phyloP scores from a whole-genome alignment of 768 basidiomycete species.

The Macrocybe gigantea region DNA sequence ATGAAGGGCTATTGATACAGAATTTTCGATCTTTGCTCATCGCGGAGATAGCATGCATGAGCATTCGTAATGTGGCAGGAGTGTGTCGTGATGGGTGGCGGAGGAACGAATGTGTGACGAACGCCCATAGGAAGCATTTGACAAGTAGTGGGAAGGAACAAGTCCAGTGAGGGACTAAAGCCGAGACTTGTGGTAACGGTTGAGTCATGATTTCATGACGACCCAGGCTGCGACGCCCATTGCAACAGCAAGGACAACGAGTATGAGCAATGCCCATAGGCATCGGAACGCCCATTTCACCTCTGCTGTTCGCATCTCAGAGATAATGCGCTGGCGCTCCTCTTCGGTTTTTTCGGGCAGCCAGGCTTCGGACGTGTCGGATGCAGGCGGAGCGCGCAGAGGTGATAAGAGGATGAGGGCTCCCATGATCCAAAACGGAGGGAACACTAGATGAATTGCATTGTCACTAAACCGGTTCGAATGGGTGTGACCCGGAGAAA shows the following conservation, averaged over 20 bases:
- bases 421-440: conserved; percentile 10
- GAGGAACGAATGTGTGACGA: too few species aligned
- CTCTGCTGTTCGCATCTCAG: conserved; percentile 7
- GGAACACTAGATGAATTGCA: conserved; percentile 6
- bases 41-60: too few species aligned
- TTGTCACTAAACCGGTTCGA: neutral
- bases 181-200: too few species aligned
- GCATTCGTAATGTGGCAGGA: too few species aligned
- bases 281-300: conserved; percentile 12
- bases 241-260: conserved; percentile 7
- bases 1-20: too few species aligned
- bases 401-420: conserved; percentile 9
- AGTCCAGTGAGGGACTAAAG: too few species aligned
- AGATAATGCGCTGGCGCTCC: neutral
- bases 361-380: conserved; percentile 6
- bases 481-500: neutral
- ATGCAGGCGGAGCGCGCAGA: neutral
- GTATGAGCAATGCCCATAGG: conserved; percentile 10
- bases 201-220: neutral
- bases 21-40: too few species aligned
- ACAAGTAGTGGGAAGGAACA: too few species aligned
- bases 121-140: too few species aligned
- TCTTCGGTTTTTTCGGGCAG: conserved; percentile 3
- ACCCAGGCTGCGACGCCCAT: conserved; percentile 11
- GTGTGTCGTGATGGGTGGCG: too few species aligned